These are phyloP conservation scores for Scedosporium boydii DNA, from an alignment of 2,329 filamentous ascomycete species.

Conservation along the genomic window DNA sequence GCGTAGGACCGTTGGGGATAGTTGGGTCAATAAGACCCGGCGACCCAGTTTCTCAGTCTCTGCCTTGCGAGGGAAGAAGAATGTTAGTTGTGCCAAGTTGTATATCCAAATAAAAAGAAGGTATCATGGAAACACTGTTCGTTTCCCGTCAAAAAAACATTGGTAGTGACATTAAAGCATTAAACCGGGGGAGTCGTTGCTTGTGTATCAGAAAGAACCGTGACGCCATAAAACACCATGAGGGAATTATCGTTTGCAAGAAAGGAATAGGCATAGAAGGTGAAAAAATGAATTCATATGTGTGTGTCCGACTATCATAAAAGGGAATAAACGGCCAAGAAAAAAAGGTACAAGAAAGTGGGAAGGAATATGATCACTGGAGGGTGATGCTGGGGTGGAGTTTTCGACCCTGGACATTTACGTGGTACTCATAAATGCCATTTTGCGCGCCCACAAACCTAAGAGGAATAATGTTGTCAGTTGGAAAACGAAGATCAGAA, in stretches of 20 bases:
- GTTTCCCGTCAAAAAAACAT: too few species aligned
- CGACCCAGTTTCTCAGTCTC: too few species aligned
- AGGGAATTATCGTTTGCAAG: neutral
- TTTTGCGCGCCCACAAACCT: slow-evolving; percentile 59
- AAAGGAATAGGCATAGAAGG: neutral
- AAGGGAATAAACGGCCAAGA: neutral
- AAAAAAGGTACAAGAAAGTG: neutral
- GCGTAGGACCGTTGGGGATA: too few species aligned
- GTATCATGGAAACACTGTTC: too few species aligned
- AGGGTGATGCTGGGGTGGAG: slow-evolving; percentile 44
- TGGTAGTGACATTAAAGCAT: too few species aligned
- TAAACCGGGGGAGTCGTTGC: too few species aligned
- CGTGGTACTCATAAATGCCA: slow-evolving; percentile 65
- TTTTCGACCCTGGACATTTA: slow-evolving; percentile 55
- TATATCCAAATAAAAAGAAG: too few species aligned
- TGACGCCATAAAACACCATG: neutral
- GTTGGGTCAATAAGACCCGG: too few species aligned
- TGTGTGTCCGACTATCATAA: neutral
- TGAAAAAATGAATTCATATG: neutral
- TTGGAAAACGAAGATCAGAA: too few species aligned
- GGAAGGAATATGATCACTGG: slow-evolving; percentile 27
- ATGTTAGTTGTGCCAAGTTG: too few species aligned
- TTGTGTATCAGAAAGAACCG: neutral
- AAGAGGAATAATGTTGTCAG: neutral
- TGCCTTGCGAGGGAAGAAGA: too few species aligned